These are phyloP conservation scores for Corylus heterophylla DNA, from an alignment of 306 rosid genomes.

Conservation along the genomic window DNA sequence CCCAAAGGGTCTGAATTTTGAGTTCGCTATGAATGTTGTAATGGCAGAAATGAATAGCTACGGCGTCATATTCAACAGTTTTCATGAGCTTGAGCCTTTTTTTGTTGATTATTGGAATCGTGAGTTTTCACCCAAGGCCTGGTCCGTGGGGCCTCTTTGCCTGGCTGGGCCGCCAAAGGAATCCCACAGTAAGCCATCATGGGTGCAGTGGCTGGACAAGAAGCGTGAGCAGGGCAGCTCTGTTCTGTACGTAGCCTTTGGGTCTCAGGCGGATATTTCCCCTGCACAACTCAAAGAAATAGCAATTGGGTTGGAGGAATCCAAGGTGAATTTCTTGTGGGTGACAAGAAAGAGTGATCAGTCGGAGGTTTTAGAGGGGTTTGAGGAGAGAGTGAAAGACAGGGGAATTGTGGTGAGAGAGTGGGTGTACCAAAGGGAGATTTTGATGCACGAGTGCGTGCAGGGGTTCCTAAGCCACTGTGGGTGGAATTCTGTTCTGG, in stretches of 20 bases:
- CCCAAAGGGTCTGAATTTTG: neutral
- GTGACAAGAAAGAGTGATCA: constrained; percentile 22
- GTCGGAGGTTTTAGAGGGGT: constrained; percentile 17
- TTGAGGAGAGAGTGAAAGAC: constrained; percentile 35
- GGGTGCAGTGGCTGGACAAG: constrained; percentile 44
- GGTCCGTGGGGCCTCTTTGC: constrained; percentile 48
- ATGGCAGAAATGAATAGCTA: constrained; percentile 14
- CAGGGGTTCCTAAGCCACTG: constrained; percentile 59
- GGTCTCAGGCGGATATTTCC: constrained; percentile 41
- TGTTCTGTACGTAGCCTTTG: constrained; percentile 52
- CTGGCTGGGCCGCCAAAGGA: neutral
- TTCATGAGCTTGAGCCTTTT: constrained; percentile 33
- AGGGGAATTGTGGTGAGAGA: constrained; percentile 47
- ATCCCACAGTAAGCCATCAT: neutral
- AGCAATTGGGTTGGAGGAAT: constrained; percentile 41
- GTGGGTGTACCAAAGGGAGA: constrained; percentile 51
- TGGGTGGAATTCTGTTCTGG: constrained; percentile 58
- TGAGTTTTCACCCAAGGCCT: constrained; percentile 7
- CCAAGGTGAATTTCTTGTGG: constrained; percentile 45
- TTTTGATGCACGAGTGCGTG: constrained; percentile 44
- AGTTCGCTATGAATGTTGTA: neutral
- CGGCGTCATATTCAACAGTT: constrained; percentile 33
- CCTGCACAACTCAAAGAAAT: constrained; percentile 39
- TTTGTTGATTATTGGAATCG: constrained; percentile 26
- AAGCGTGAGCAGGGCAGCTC: neutral